Evolutionary conservation across 176 grass and related monocot species (phyloP).

Genomic region (Hyparrhenia diplandra): DNA sequence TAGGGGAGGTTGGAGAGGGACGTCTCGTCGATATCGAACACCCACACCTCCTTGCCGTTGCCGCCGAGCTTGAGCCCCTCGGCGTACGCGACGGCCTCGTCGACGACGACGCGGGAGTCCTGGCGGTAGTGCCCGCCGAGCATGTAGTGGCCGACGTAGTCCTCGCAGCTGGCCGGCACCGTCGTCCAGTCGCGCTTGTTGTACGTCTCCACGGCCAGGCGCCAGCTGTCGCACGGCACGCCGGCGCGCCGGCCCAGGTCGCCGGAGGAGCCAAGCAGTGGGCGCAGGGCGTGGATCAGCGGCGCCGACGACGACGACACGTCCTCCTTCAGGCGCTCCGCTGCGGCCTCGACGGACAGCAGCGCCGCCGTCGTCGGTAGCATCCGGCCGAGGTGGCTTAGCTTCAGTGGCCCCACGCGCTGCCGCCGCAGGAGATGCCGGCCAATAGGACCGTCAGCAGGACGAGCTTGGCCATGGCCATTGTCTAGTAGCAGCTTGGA

Average conservation of each 20-base stretch:
- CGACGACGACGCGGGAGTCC: slow-evolving; percentile 40
- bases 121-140: slow-evolving; percentile 35
- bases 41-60: slow-evolving; percentile 53
- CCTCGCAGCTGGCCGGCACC: slow-evolving; percentile 35
- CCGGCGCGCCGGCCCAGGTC: background rate
- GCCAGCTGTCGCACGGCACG: slow-evolving; percentile 58
- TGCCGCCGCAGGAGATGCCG: background rate
- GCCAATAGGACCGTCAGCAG: background rate
- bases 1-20: slow-evolving; percentile 61
- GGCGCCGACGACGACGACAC: background rate
- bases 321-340: background rate
- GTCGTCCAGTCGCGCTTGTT: slow-evolving; percentile 27
- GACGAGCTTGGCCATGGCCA: slow-evolving; percentile 8
- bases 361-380: background rate
- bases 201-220: slow-evolving; percentile 38
- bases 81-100: slow-evolving; percentile 48
- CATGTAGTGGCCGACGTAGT: slow-evolving; percentile 60
- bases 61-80: slow-evolving; percentile 13
- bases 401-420: background rate
- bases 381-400: background rate
- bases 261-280: background rate
- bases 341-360: background rate
- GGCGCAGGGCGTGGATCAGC: slow-evolving; percentile 34
- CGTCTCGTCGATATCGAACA: slow-evolving; percentile 71
- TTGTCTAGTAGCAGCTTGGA: background rate